These are phyloP conservation scores for Excoecaria cochinchinensis DNA, from an alignment of 345 rosid species.

Conservation along the genomic window DNA sequence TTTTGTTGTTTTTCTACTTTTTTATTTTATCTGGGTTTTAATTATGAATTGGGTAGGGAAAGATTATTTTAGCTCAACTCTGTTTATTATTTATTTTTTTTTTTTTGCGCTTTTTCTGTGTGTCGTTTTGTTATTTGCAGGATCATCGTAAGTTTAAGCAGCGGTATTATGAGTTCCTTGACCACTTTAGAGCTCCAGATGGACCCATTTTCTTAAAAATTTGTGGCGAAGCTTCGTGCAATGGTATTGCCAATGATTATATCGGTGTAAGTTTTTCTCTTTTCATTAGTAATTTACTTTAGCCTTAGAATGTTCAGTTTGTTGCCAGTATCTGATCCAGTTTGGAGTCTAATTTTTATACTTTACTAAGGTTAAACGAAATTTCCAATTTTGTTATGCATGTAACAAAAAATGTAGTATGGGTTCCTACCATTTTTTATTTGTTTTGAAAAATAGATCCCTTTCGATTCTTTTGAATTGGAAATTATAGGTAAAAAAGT, in stretches of 20 bases:
- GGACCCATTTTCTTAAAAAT: slow-evolving; percentile 80
- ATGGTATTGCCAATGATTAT: slow-evolving; percentile 79
- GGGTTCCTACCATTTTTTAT: not conserved
- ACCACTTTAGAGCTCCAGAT: slow-evolving; percentile 56
- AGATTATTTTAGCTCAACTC: no score
- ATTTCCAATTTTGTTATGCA: not conserved
- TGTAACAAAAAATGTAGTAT: not conserved
- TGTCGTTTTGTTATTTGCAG: slow-evolving; percentile 30
- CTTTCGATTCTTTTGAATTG: not conserved
- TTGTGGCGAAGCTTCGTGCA: slow-evolving; percentile 81
- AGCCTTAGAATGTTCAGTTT: not conserved
- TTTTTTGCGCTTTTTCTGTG: no score
- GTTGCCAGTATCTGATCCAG: not conserved
- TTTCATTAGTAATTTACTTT: not conserved
- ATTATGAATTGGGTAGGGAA: not conserved
- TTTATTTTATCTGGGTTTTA: not conserved
- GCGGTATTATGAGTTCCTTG: slow-evolving; percentile 80
- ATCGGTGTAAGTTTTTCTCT: slow-evolving; percentile 41
- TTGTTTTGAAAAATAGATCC: not conserved
- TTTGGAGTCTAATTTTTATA: not conserved
- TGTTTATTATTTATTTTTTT: no score
- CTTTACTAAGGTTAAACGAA: not conserved
- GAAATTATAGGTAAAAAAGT: not conserved
- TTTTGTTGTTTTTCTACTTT: not conserved
- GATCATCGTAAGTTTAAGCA: slow-evolving; percentile 67